Percentiles rank a stretch among this genome's conserved stretches.
phyloP scores from a whole-genome alignment of 805 yeast species.

The Myxozyma mucilagina region DNA sequence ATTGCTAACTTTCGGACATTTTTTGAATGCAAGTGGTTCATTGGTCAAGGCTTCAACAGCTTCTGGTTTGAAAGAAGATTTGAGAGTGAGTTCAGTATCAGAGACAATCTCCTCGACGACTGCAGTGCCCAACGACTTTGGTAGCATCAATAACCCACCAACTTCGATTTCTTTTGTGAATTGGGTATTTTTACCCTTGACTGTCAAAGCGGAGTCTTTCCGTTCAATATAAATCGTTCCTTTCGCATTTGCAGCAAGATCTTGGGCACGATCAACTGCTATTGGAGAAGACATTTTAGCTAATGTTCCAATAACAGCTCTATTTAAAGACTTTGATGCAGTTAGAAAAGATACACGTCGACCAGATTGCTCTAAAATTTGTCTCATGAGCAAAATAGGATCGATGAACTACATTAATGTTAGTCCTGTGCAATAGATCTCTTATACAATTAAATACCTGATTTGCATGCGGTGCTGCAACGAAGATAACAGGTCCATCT shows the following conservation, averaged over 20 bases:
- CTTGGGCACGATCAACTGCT: slow-evolving; percentile 93
- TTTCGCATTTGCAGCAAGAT: slow-evolving; percentile 61
- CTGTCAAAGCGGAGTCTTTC: slow-evolving; percentile 51
- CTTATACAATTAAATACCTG: slow-evolving; percentile 43
- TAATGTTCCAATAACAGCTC: slow-evolving; percentile 68
- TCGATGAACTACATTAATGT: slow-evolving; percentile 56
- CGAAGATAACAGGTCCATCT: slow-evolving; percentile 83
- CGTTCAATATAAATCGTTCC: slow-evolving; percentile 66
- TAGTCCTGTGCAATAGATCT: neutral
- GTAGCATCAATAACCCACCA: slow-evolving; percentile 73
- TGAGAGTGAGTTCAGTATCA: slow-evolving; percentile 67
- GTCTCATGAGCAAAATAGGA: slow-evolving; percentile 79
- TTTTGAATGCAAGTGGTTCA: slow-evolving; percentile 60
- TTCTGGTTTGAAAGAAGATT: slow-evolving; percentile 65
- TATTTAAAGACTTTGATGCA: slow-evolving; percentile 75
- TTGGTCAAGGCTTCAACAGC: slow-evolving; percentile 46
- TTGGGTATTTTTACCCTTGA: slow-evolving; percentile 66
- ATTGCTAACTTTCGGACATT: slow-evolving; percentile 85
- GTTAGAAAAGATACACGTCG: slow-evolving; percentile 77
- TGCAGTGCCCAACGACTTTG: slow-evolving; percentile 73
- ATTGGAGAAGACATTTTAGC: slow-evolving; percentile 78
- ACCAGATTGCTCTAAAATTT: slow-evolving; percentile 63
- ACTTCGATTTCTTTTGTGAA: slow-evolving; percentile 64
- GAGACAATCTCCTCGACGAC: slow-evolving; percentile 66
- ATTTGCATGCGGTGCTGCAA: slow-evolving; percentile 97